These are phyloP conservation scores for Microdochium paspali DNA, from an alignment of 2,329 filamentous ascomycete species.

Conservation along the genomic window DNA sequence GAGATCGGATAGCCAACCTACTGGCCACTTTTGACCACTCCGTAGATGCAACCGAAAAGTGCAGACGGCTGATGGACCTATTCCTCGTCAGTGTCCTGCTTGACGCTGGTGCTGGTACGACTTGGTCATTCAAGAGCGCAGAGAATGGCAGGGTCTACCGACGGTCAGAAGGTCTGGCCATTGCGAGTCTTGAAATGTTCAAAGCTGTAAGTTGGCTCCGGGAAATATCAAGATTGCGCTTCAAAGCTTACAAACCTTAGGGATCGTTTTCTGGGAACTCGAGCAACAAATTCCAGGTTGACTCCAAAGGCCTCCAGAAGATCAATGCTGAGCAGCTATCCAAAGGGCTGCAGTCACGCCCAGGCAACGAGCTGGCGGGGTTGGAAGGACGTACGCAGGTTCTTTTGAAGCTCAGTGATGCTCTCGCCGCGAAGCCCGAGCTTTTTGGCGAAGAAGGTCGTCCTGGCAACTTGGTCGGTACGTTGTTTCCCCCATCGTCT, in stretches of 20 bases:
- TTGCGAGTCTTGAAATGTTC: conserved; percentile 79
- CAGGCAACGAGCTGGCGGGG: conserved; percentile 73
- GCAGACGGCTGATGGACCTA: conserved; percentile 66
- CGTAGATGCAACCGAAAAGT: conserved; percentile 64
- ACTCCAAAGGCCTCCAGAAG: conserved; percentile 67
- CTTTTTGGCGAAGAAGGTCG: conserved; percentile 78
- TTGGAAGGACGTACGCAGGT: conserved; percentile 77
- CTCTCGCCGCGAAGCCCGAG: conserved; percentile 65
- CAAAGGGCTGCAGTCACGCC: conserved; percentile 74
- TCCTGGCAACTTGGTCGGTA: conserved; percentile 91
- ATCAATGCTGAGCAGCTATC: conserved; percentile 68
- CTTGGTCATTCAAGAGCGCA: conserved; percentile 87
- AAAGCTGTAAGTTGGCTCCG: conserved; percentile 45
- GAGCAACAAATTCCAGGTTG: conserved; percentile 78
- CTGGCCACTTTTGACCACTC: conserved; percentile 59
- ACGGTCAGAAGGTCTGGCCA: conserved; percentile 59
- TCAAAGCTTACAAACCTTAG: no score
- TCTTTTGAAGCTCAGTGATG: conserved; percentile 64
- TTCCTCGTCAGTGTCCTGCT: conserved; percentile 74
- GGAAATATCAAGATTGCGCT: no score
- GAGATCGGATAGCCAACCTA: conserved; percentile 63
- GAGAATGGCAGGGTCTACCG: conserved; percentile 7
- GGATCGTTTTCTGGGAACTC: conserved; percentile 81
- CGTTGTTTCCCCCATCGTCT: conserved; percentile 17
- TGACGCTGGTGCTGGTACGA: conserved; percentile 80